Evolutionary conservation across 2,329 filamentous ascomycete genomes (phyloP), one percentile per base, ranked within the genome.

Genomic region (Colletotrichum sp.): DNA sequence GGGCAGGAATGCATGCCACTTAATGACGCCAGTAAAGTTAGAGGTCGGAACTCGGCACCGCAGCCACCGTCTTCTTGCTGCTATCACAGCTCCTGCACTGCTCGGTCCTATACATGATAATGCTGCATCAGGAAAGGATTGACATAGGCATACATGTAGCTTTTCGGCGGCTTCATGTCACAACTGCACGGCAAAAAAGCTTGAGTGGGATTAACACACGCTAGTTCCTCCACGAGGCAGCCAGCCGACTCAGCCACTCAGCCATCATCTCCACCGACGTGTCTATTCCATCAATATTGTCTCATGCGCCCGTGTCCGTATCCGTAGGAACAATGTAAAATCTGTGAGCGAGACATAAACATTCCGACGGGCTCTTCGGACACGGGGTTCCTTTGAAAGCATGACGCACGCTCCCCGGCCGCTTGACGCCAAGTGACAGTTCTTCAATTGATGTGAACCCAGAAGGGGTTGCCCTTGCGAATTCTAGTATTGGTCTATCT

Each of bases 391-490:
- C n/a, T n/a, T n/a, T n/a, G n/a, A 13, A 48, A 12, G 3, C 10
- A 7, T 52, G 10, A 13, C n/a, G 10, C 7, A 7, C 1, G 16
- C 10, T 3, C 43, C 3, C 6, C n/a, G n/a, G 1, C 12, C 0
- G 12, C 3, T 52, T 52, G n/a, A 10, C n/a, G 43, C 5, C 12
- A 4, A 13, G 10, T 21, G 43, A 0, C 43, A 24, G 16, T 21
- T 52, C n/a, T 52, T 3, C 6, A 13, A 52, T 21, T 52, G 43
- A 21, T 52, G 43, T n/a, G n/a, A n/a, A n/a, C n/a, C n/a, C n/a
- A n/a, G n/a, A n/a, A n/a, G n/a, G n/a, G n/a, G n/a, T n/a, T n/a
- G n/a, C n/a, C n/a, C n/a, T n/a, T n/a, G n/a, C n/a, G n/a, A n/a
- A n/a, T n/a, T n/a, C n/a, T n/a, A n/a, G n/a, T n/a, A n/a, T n/a